A percentile compares a stretch with the other conserved stretches of the same genome.
Conservation (phyloP, 768 basidiomycete species). For the Scleroderma citrinum region DNA sequence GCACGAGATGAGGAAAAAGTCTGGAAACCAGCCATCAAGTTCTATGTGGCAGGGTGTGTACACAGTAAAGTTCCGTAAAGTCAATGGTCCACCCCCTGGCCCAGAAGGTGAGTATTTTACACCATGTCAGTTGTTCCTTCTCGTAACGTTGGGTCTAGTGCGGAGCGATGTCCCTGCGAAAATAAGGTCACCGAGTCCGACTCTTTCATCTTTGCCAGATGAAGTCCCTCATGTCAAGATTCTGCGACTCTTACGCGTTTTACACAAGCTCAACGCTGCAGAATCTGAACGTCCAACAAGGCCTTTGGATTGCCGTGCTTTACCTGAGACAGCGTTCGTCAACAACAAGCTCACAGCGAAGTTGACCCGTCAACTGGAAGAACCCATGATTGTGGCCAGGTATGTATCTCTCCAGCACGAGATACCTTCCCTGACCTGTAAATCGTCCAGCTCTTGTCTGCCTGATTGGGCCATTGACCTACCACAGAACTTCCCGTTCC, state of each 20-base stretch:
- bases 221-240: conserved; percentile 87
- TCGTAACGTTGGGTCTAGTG: conserved; percentile 21
- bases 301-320: conserved; percentile 47
- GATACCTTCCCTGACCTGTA: background rate
- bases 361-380: conserved; percentile 93
- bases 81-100: conserved; percentile 68
- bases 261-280: conserved; percentile 77
- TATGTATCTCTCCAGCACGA: conserved; percentile 27
- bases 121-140: background rate
- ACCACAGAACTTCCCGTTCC: conserved; percentile 94
- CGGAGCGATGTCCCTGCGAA: conserved; percentile 38
- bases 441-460: conserved; percentile 68
- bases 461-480: conserved; percentile 97
- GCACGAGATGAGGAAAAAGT: conserved; percentile 75
- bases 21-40: conserved; percentile 54
- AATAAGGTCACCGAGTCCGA: conserved; percentile 58
- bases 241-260: conserved; percentile 78
- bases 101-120: conserved; percentile 46
- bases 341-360: conserved; percentile 99
- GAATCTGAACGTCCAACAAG: conserved; percentile 53
- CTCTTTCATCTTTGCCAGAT: conserved; percentile 74
- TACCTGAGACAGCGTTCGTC: conserved; percentile 83
- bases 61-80: conserved; percentile 90
- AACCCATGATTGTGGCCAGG: conserved; percentile 99
- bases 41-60: conserved; percentile 89